These are phyloP conservation scores for Russula compacta DNA, from an alignment of 768 basidiomycete species.

Conservation along the genomic window DNA sequence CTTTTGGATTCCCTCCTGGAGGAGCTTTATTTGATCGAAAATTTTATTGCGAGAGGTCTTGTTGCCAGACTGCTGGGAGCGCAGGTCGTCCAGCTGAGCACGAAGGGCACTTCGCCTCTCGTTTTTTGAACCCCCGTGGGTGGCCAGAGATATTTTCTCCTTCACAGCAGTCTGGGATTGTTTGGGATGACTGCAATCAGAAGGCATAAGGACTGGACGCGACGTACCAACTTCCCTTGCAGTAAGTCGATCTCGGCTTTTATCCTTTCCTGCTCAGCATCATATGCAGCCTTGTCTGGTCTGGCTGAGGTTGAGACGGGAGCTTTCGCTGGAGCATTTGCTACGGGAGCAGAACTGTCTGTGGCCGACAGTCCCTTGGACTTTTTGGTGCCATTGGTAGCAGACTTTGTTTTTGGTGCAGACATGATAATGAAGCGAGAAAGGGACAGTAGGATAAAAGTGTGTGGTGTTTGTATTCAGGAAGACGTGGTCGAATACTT, in stretches of 20 bases:
- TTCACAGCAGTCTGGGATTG: slow-evolving; percentile 49
- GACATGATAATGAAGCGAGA: slow-evolving; percentile 22
- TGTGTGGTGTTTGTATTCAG: background rate
- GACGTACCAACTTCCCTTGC: slow-evolving; percentile 71
- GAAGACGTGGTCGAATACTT: background rate
- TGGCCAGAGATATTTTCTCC: slow-evolving; percentile 62
- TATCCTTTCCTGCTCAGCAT: slow-evolving; percentile 75
- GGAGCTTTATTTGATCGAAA: slow-evolving; percentile 65
- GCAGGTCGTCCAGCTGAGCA: slow-evolving; percentile 72
- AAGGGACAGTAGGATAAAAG: slow-evolving; percentile 5
- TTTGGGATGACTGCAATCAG: slow-evolving; percentile 21
- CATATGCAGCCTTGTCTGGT: slow-evolving; percentile 81
- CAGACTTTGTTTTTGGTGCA: slow-evolving; percentile 46
- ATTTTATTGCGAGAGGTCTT: slow-evolving; percentile 65
- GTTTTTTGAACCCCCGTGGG: slow-evolving; percentile 52
- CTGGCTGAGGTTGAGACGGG: slow-evolving; percentile 37
- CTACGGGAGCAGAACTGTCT: slow-evolving; percentile 34
- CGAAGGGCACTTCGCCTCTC: slow-evolving; percentile 67
- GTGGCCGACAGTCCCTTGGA: slow-evolving; percentile 27
- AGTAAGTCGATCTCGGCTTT: slow-evolving; percentile 78
- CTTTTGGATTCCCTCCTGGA: slow-evolving; percentile 72
- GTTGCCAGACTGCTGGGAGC: slow-evolving; percentile 66
- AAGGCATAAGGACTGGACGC: background rate
- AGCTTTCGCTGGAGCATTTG: slow-evolving; percentile 18
- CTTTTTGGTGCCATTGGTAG: slow-evolving; percentile 32